These are phyloP conservation scores for Cajanus cajan DNA, from an alignment of 306 rosid species.

Conservation along the genomic window DNA sequence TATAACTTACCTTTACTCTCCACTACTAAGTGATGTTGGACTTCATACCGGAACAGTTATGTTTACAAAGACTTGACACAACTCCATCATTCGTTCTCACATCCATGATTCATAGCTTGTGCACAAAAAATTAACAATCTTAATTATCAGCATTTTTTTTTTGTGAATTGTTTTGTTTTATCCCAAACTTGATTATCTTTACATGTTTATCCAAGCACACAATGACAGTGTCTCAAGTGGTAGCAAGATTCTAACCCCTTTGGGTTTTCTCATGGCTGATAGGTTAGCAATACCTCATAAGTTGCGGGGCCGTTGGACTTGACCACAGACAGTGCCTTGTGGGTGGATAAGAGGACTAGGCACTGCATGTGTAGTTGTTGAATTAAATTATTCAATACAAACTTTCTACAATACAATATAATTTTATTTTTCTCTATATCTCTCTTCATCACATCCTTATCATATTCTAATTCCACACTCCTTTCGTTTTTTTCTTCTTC, in stretches of 20 bases:
- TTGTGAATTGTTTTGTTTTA: neutral
- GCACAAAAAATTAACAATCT: neutral
- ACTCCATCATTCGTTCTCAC: neutral
- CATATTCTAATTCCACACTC: neutral
- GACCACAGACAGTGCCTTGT: neutral
- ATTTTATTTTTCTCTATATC: neutral
- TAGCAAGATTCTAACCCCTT: conserved; percentile 10
- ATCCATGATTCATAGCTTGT: neutral
- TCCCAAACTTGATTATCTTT: neutral
- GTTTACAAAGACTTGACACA: neutral
- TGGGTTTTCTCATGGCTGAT: neutral
- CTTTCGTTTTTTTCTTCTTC: neutral
- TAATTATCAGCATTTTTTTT: neutral
- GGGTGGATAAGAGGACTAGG: neutral
- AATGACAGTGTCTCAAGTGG: conserved; percentile 32
- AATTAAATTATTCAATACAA: neutral
- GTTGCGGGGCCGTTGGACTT: too few relatives aligned
- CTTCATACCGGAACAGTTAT: too few relatives aligned
- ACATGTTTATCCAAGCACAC: too few relatives aligned
- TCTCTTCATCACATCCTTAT: neutral
- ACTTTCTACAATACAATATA: neutral
- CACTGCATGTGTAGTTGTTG: neutral
- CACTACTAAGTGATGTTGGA: too few relatives aligned
- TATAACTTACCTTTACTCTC: too few relatives aligned
- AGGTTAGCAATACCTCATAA: neutral